Conservation (phyloP, 1,284 basidiomycete genomes). For the Peniophora sp. region DNA sequence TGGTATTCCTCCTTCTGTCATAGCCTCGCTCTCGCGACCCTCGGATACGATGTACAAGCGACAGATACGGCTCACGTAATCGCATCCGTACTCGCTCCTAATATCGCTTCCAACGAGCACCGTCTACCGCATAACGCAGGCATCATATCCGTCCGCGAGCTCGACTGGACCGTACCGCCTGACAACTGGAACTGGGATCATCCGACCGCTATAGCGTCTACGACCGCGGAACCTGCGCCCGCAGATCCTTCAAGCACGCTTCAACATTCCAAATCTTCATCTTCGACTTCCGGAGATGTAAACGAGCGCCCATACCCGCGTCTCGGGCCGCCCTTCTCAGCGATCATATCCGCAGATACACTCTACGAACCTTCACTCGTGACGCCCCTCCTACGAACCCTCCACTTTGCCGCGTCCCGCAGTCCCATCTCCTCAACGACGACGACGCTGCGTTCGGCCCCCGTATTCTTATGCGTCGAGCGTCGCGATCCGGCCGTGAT, state of each 20-base stretch:
- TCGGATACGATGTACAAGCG: constrained; percentile 72
- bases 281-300: too few relatives aligned
- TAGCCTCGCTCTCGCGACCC: constrained; percentile 55
- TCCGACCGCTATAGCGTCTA: constrained; percentile 28
- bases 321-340: constrained; percentile 56
- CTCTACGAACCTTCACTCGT: constrained; percentile 64
- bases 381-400: constrained; percentile 63
- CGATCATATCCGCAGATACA: constrained; percentile 83
- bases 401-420: constrained; percentile 39
- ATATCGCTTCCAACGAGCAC: constrained; percentile 48
- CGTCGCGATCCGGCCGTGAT: constrained; percentile 66
- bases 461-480: constrained; percentile 70
- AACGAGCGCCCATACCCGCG: constrained; percentile 7
- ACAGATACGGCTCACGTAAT: constrained; percentile 76
- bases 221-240: constrained; percentile 15
- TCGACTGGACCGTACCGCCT: constrained; percentile 57
- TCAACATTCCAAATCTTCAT: too few relatives aligned
- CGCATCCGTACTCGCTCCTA: constrained; percentile 54
- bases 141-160: constrained; percentile 43
- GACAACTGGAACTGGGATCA: constrained; percentile 49
- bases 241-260: constrained; percentile 10
- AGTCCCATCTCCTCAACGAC: constrained; percentile 17
- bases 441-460: constrained; percentile 23
- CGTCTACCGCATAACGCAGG: constrained; percentile 30
- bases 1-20: constrained; percentile 17